Evolutionary conservation across 306 rosid species (phyloP), one percentile per base, ranked within the genome.

Genomic region (Medicago arabica): DNA sequence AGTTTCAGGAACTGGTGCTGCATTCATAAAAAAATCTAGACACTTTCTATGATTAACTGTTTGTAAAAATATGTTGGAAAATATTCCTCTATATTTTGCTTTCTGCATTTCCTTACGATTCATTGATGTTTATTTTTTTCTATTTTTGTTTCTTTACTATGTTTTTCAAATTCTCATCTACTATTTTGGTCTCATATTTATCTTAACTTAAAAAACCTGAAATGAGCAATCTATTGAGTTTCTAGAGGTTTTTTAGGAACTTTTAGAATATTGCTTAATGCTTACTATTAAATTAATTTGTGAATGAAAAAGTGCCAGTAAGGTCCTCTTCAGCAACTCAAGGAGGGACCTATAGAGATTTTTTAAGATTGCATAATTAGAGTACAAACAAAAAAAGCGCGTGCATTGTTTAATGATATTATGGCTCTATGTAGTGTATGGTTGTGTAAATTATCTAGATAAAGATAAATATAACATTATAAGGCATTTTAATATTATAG

Each of bases 1-100:
- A 7, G 83, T 83, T 44, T 79, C 82, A 67, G 67, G 44, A 69
- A 46, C 74, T 51, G 59, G 70, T 44, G 67, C 78, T 80, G 72
- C 74, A 54, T 69, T 73, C 13, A 36, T 58, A 2, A 77, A 80
- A 84, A 69, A 36, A 76, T 60, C 60, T n/a, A 69, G 73, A 74
- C 61, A n/a, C 9, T 72, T 25, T 65, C 6, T 6, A 65, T 60
- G 36, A 50, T 41, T 34, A 59, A 77, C 15, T 69, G 51, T 13
- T 19, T 50, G 81, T 84, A 82, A 38, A 74, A 66, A 53, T 75
- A 54, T 78, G 74, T 23, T 65, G 49, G 59, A 69, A 72, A 47
- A 58, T 71, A 57, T 70, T 60, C 47, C 55, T 73, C 49, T 36
- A 10, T 65, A n/a, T 18, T 31, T 53, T 15, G 25, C 39, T 17